Evolutionary conservation across 176 grass and related monocot species (phyloP), one percentile per base, ranked within the genome.

Genomic region (Luzula sylvatica): DNA sequence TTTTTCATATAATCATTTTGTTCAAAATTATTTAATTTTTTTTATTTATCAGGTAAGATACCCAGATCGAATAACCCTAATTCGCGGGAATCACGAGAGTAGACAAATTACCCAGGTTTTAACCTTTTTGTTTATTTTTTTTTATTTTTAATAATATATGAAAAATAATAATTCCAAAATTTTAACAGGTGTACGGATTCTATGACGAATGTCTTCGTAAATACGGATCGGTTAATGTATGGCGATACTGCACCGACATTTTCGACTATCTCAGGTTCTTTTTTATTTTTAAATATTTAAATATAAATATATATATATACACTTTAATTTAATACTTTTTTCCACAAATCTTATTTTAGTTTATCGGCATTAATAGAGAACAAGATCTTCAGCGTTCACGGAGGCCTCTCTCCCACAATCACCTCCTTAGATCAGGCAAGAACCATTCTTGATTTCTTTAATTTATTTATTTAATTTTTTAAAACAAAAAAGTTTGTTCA

Each of bases 231-330:
- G 86, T 90, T 18, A 98, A 98, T 77, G 92, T 98, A n/a, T 98
- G 92, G 92, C 82, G 92, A 83, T 98, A 98, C 65, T 98, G 86
- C 72, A 98, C 92, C 12, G 93, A 98, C 67, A 98, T 98, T 69
- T 98, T 98, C 1, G 93, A 98, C 44, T 98, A 90, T 60, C 65
- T 98, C 65, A 98, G 93, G 93, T 68, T 72, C 65, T 74, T n/a
- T 20, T 30, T 46, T 64, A 7, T 25, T 25, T 19, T 26, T 25
- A 30, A 24, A 51, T 6, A 50, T 58, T 71, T 58, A n/a, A n/a
- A n/a, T n/a, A n/a, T n/a, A n/a, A n/a, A n/a, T 22, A 50, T 16
- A 50, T 51, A 23, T 53, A 24, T 51, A 17, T 8, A 21, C 9
- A 35, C 5, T 35, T 35, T 38, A 21, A 52, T 65, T 52, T 77